Percentiles rank a stretch among this genome's conserved stretches.
Conservation (phyloP, 208 protist genomes). For the Trypanosoma grayi region DNA sequence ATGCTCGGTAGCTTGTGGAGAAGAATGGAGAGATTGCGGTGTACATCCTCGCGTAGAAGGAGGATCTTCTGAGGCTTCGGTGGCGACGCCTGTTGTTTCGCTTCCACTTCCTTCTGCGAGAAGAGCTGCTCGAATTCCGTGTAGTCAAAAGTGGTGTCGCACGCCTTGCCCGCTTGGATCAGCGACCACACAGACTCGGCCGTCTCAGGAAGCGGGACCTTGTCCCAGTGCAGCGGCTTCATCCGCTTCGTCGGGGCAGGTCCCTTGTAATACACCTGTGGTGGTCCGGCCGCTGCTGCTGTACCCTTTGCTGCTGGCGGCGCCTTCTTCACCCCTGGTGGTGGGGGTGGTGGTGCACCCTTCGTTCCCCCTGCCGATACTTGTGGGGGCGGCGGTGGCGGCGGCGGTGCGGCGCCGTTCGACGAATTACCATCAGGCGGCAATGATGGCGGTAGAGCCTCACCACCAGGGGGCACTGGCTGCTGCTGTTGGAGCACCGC, state of each 20-base stretch:
- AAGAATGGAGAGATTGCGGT: conserved; percentile 41
- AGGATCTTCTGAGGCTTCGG: conserved; percentile 28
- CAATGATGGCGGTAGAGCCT: background rate
- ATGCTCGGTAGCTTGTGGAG: conserved; percentile 33
- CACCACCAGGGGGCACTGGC: background rate
- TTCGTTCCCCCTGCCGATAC: conserved; percentile 18
- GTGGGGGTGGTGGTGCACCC: conserved; percentile 12
- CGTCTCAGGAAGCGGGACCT: conserved; percentile 17
- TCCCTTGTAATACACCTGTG: conserved; percentile 21
- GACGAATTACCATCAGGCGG: background rate
- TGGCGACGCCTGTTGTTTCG: background rate
- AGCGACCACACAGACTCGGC: conserved; percentile 25
- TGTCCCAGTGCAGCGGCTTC: conserved; percentile 40
- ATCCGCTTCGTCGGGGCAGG: conserved; percentile 31
- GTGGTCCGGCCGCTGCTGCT: background rate
- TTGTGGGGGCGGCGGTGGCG: conserved; percentile 24
- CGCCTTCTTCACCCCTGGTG: conserved; percentile 6
- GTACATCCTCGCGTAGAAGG: conserved; percentile 24
- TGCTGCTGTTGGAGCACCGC: background rate
- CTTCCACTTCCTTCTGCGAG: conserved; percentile 37
- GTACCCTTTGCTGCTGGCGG: background rate
- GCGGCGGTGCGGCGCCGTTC: too few relatives aligned
- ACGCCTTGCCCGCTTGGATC: conserved; percentile 9
- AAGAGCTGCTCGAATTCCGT: conserved; percentile 39
- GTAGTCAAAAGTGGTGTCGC: conserved; percentile 28